A percentile compares a stretch with the other conserved stretches of the same genome.
phyloP scores from a whole-genome alignment of 2,329 filamentous ascomycete genomes.

The Teratosphaeria viscida region DNA sequence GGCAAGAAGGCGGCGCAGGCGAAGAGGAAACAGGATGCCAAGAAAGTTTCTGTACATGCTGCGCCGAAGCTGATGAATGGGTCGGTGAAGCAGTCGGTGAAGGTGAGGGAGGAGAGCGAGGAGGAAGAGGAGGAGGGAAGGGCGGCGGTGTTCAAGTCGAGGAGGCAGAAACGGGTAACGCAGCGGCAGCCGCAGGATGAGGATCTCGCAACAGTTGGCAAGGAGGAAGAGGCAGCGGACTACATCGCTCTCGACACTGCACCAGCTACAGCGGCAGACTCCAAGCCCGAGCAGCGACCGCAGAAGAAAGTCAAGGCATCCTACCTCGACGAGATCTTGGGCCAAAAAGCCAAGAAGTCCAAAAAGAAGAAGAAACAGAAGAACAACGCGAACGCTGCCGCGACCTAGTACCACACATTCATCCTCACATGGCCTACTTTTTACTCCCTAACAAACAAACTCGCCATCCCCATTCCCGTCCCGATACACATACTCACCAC shows the following conservation, averaged over 20 bases:
- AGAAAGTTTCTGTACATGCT: not conserved
- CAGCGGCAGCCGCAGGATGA: not conserved
- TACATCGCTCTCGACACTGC: not conserved
- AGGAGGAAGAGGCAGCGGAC: not conserved
- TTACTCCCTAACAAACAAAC: conserved; percentile 40
- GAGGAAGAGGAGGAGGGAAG: conserved; percentile 23
- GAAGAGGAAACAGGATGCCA: conserved; percentile 14
- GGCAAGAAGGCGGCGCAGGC: conserved; percentile 31
- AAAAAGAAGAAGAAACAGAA: conserved; percentile 24
- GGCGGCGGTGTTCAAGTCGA: conserved; percentile 11
- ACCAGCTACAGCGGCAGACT: not conserved
- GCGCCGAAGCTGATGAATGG: not conserved
- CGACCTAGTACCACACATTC: not conserved
- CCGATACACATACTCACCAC: conserved; percentile 79
- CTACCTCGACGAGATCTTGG: conserved; percentile 46
- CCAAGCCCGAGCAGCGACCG: conserved; percentile 1
- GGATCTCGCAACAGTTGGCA: not conserved
- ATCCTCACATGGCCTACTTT: not conserved
- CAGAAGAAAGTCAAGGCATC: conserved; percentile 33
- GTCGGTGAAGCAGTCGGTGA: not conserved
- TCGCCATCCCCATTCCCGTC: conserved; percentile 44
- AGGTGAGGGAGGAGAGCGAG: conserved; percentile 22
- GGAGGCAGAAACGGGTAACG: conserved; percentile 4
- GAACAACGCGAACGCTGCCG: not conserved
- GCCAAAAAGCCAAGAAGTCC: conserved; percentile 39